Base-by-base conservation (phyloP, 306 rosid species). In the Dalbergia cochinchinensis region DNA sequence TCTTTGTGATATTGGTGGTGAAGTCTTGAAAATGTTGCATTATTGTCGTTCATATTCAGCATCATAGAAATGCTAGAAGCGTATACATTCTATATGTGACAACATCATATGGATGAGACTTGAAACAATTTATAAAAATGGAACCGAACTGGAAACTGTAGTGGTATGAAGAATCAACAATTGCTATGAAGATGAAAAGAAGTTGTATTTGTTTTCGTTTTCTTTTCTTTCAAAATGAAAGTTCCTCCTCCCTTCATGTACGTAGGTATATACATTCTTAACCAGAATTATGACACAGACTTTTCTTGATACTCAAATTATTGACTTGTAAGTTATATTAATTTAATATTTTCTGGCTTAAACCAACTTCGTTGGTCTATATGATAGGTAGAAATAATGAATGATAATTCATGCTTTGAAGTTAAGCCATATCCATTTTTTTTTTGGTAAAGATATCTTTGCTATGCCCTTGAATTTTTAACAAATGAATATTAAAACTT, bases 1-100 rank as follows among this genome's bases (percentile, higher is more conserved):
- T 82, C 71, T 74, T 55, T 73, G 65, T 78, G 83, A 81, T 81
- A 44, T 54, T 81, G 78, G 39, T 78, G 81, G 78, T 72, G 10
- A 50, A 67, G 45, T 73, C 54, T 81, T 44, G 67, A 18, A 11
- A 53, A 58, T 45, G 33, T 72, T 41, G 58, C 59, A 82, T 82
- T 73, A 73, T 65, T 64, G 60, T 63, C 18, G 45, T 39, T 59
- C 54, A 53, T 54, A 26, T 1, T 26, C 45, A 33, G 18, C 59
- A 35, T 50, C 67, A 9, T 47, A 68, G 13, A 42, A 16, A 67
- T 13, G 3, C 13, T 26, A 13, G 13, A 13, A 22, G 45, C 53
- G 26, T 48, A 1, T 26, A 19, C 58, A 65, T 70, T 62, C 67
- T 62, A 61, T 6, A 0, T 4, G 11, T 26, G 20, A 7, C 47